A percentile compares a stretch with the other conserved stretches of the same genome.
These are phyloP conservation scores for Dioszegia crocea DNA, from an alignment of 768 basidiomycete genomes.

Conservation along the genomic window DNA sequence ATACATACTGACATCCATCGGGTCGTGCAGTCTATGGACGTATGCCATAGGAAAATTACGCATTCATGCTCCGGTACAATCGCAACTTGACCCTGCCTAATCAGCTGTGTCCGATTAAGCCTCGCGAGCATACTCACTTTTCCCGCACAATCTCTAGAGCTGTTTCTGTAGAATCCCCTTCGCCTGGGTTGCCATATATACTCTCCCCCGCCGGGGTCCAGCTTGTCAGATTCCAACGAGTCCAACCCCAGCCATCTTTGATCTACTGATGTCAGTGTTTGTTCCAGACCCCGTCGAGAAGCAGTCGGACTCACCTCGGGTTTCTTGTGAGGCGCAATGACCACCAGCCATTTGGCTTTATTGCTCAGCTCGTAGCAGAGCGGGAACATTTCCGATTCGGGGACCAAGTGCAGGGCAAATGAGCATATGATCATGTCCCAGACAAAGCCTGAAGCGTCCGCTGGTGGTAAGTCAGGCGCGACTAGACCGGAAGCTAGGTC, in stretches of 20 bases:
- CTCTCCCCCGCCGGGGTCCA: conserved; percentile 38
- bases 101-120: neutral
- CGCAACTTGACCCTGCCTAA: conserved; percentile 23
- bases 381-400: conserved; percentile 60
- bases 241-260: conserved; percentile 47
- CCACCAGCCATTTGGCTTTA: conserved; percentile 62
- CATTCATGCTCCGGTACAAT: conserved; percentile 23
- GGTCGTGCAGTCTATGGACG: no score
- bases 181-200: conserved; percentile 17
- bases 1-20: no score
- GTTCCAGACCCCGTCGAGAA: neutral
- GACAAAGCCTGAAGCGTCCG: conserved; percentile 14
- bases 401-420: conserved; percentile 68
- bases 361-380: conserved; percentile 64
- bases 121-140: conserved; percentile 23
- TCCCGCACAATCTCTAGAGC: conserved; percentile 35
- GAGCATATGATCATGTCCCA: conserved; percentile 69
- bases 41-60: no score
- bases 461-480: conserved; percentile 43
- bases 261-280: conserved; percentile 29
- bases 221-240: conserved; percentile 40
- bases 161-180: conserved; percentile 16
- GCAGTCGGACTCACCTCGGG: conserved; percentile 59
- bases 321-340: conserved; percentile 71
- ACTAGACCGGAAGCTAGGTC: conserved; percentile 61